Conservation (phyloP, 1,284 basidiomycete genomes). For the Austropuccinia psidii region DNA sequence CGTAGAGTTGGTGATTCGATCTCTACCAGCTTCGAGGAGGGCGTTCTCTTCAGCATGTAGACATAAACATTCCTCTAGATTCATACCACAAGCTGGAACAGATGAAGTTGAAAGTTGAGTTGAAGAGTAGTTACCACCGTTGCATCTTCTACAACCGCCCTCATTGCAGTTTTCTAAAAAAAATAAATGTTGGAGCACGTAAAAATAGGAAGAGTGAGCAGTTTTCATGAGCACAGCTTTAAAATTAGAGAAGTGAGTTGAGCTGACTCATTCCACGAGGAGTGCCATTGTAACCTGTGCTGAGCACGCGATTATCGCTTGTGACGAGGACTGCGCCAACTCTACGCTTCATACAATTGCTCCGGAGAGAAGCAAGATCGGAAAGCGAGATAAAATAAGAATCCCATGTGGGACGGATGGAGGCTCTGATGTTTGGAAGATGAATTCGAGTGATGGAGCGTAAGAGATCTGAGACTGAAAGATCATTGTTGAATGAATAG, state of each 20-base stretch:
- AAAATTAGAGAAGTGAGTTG: not conserved
- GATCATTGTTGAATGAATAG: slow-evolving; percentile 63
- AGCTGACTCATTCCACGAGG: slow-evolving; percentile 62
- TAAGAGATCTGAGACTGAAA: slow-evolving; percentile 56
- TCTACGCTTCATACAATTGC: slow-evolving; percentile 96
- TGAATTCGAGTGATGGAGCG: slow-evolving; percentile 58
- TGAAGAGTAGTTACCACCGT: slow-evolving; percentile 38
- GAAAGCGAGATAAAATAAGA: slow-evolving; percentile 93
- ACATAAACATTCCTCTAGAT: slow-evolving; percentile 79
- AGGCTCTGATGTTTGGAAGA: slow-evolving; percentile 62
- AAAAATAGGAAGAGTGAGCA: slow-evolving; percentile 57
- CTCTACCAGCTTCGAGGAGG: slow-evolving; percentile 79
- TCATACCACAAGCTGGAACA: slow-evolving; percentile 51
- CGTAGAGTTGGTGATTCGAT: slow-evolving; percentile 64
- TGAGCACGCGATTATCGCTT: slow-evolving; percentile 67
- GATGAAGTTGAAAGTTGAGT: not conserved
- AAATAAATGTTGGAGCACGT: slow-evolving; percentile 59
- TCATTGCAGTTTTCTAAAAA: slow-evolving; percentile 45
- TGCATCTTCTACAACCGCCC: slow-evolving; percentile 46
- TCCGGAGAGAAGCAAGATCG: slow-evolving; percentile 71
- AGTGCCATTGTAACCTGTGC: slow-evolving; percentile 99
- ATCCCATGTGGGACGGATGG: slow-evolving; percentile 82
- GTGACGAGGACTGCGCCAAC: slow-evolving; percentile 59
- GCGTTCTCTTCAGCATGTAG: slow-evolving; percentile 99
- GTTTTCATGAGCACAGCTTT: not conserved